Conservation (phyloP, 179 eudicot genomes). For the Beta corolliflora region DNA sequence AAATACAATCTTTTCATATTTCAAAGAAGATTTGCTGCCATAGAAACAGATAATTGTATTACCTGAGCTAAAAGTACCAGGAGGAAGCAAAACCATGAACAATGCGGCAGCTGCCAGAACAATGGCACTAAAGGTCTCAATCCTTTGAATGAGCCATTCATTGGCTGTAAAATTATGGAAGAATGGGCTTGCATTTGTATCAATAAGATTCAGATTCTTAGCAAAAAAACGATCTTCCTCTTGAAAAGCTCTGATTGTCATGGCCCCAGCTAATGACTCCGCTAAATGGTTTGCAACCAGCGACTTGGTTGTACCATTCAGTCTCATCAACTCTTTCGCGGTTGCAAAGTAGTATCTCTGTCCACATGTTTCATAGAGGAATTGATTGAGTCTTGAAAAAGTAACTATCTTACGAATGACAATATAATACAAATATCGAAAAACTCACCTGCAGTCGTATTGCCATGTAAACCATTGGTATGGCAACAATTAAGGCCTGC, state of each 20-base stretch:
- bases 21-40: background rate
- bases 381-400: background rate
- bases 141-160: constrained; percentile 60
- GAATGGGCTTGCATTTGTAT: constrained; percentile 59
- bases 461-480: constrained; percentile 55
- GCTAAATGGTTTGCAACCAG: constrained; percentile 45
- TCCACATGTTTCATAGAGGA: background rate
- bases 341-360: constrained; percentile 61
- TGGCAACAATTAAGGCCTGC: constrained; percentile 65
- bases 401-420: background rate
- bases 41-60: background rate
- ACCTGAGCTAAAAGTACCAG: constrained; percentile 56
- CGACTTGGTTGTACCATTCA: constrained; percentile 57
- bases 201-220: constrained; percentile 57
- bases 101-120: too few relatives aligned
- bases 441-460: constrained; percentile 54
- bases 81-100: constrained; percentile 32
- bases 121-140: too few relatives aligned
- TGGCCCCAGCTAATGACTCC: constrained; percentile 62
- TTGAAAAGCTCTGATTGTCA: constrained; percentile 58
- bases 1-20: too few relatives aligned
- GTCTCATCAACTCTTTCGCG: constrained; percentile 67
- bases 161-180: constrained; percentile 34
- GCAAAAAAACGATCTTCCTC: constrained; percentile 63
- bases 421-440: background rate